A percentile compares a stretch with the other conserved stretches of the same genome.
phyloP scores from a whole-genome alignment of 192 early-diverging fungal species.

The Podochytrium sp. region DNA sequence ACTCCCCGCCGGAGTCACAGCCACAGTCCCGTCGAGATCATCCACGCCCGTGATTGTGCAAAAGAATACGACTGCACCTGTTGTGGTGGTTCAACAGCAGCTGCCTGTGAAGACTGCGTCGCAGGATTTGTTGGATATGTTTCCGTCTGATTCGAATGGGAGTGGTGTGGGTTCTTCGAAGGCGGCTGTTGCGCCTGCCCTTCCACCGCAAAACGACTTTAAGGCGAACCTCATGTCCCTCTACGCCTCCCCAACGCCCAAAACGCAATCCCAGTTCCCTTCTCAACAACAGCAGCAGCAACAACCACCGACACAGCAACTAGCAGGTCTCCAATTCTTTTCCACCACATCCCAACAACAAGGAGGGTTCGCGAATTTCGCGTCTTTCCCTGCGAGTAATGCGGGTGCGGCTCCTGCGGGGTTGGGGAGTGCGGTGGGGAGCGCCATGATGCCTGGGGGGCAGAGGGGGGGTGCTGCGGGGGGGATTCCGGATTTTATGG shows the following conservation, averaged over 20 bases:
- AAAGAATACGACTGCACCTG: not conserved
- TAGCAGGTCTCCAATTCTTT: conserved; percentile 8
- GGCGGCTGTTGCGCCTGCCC: conserved; percentile 23
- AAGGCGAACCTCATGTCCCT: conserved; percentile 19
- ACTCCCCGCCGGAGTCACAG: conserved; percentile 13
- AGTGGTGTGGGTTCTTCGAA: not conserved
- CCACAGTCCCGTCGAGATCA: not conserved
- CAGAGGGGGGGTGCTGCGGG: conserved; percentile 14
- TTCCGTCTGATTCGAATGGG: not conserved
- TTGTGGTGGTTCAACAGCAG: not conserved
- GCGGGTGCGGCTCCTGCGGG: not conserved
- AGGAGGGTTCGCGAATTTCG: conserved; percentile 25
- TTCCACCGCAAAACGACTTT: not conserved
- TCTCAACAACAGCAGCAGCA: not conserved
- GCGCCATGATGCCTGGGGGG: conserved; percentile 9
- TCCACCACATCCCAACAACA: conserved; percentile 9
- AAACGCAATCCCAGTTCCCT: not conserved
- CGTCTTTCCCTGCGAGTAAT: conserved; percentile 1
- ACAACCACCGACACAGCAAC: not conserved
- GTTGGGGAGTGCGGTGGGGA: conserved; percentile 1
- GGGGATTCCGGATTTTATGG: conserved; percentile 46
- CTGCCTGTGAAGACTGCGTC: conserved; percentile 23
- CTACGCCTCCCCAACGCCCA: conserved; percentile 6
- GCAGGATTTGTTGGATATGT: conserved; percentile 44
- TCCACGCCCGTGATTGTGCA: conserved; percentile 3